These are phyloP conservation scores for Coemansia sp. DNA, from an alignment of 192 early-diverging fungal genomes.

Conservation along the genomic window DNA sequence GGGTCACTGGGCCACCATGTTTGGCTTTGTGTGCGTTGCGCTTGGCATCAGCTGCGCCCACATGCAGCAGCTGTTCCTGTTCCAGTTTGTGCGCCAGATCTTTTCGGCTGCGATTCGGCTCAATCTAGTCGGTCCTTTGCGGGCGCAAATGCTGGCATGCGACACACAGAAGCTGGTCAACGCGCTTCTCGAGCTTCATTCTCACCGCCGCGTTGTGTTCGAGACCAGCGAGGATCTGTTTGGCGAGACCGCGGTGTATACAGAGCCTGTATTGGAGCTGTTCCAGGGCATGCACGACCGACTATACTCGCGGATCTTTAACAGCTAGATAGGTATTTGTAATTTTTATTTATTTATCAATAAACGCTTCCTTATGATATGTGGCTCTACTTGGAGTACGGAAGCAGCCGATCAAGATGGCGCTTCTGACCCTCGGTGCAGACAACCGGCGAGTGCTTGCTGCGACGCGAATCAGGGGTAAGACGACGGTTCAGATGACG, in stretches of 20 bases:
- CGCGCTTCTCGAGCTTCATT: constrained; percentile 56
- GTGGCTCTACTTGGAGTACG: constrained; percentile 25
- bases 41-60: constrained; percentile 54
- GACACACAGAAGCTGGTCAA: constrained; percentile 58
- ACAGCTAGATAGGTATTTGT: constrained; percentile 55
- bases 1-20: constrained; percentile 81
- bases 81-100: constrained; percentile 82
- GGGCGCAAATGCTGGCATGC: constrained; percentile 74
- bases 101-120: constrained; percentile 86
- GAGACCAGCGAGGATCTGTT: constrained; percentile 32
- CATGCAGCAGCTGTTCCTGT: constrained; percentile 74
- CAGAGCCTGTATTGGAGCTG: constrained; percentile 70
- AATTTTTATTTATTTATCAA: neutral
- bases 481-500: constrained; percentile 48
- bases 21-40: constrained; percentile 67
- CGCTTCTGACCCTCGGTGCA: constrained; percentile 47
- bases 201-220: constrained; percentile 38
- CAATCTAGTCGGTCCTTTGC: constrained; percentile 87
- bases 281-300: constrained; percentile 78
- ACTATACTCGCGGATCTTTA: constrained; percentile 75
- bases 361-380: no score
- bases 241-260: constrained; percentile 56
- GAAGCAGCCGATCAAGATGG: constrained; percentile 47
- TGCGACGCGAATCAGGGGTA: constrained; percentile 31
- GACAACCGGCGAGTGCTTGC: constrained; percentile 47